These are phyloP conservation scores for Neospora caninum DNA, from an alignment of 169 alveolate genomes.

Conservation along the genomic window DNA sequence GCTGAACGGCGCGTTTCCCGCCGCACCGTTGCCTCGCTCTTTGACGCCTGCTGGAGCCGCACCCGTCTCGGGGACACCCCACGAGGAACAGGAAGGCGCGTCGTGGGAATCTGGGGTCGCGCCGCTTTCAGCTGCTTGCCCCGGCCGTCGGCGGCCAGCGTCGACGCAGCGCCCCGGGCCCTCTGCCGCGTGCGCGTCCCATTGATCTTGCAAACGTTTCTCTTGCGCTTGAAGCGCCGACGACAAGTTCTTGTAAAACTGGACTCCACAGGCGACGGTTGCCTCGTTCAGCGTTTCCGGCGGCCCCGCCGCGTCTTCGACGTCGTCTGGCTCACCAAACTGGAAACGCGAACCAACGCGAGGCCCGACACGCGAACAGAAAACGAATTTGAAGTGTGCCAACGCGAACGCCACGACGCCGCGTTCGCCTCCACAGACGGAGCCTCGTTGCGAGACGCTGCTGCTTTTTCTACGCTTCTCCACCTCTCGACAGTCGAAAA, in stretches of 20 bases:
- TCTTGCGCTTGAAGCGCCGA: neutral
- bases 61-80: neutral
- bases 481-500: no score
- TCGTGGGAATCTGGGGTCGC: neutral
- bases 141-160: neutral
- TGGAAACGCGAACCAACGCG: no score
- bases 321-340: no score
- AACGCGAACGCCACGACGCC: no score
- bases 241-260: neutral
- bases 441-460: no score
- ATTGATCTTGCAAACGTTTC: neutral
- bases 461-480: no score
- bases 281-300: neutral
- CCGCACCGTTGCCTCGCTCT: neutral
- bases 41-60: neutral
- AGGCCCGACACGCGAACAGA: no score
- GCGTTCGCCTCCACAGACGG: no score
- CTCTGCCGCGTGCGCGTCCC: neutral
- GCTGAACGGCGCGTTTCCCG: no score
- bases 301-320: no score
- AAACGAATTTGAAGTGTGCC: no score
- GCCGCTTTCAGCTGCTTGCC: neutral
- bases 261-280: neutral
- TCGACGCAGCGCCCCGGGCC: neutral
- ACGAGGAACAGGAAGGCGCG: neutral